Base-by-base conservation (phyloP, 805 yeast species). In the Kuraishia capsulata region DNA sequence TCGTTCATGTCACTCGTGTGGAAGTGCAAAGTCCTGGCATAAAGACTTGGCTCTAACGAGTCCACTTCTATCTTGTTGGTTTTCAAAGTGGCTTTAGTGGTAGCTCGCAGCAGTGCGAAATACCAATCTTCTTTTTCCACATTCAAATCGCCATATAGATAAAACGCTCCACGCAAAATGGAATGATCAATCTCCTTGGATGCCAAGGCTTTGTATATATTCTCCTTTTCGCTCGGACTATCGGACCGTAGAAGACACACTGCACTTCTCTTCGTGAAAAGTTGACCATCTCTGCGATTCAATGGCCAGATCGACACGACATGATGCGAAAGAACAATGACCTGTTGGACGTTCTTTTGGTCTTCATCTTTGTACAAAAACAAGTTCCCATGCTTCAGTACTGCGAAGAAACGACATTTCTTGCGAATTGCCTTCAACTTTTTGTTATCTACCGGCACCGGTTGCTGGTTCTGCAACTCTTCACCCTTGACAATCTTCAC, bases 91-190 rank as follows among this genome's bases (percentile, higher is more conserved):
- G 58, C 61, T 4, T 61, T 58, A 42, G 81, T 82, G 0, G 90
- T 73, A 1, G 94, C 94, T 40, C 80, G 67, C n/a, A 90, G 67
- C 39, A 92, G 64, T 1, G 85, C 78, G 57, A 87, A 88, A 54
- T 90, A 92, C 83, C 96, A 80, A 54, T 90, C 96, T 57, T 92
- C 98, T 51, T 90, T 90, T 35, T 81, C 88, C 40, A 71, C 71
- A 47, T 88, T 86, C 36, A 77, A 70, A 47, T 87, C 95, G 33
- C 81, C 73, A 56, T 87, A 85, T 3, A 90, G 57, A 55, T 72
- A 90, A 49, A 73, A 11, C 17, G 31, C 31, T 13, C 31, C 31
- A 13, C 14, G 49, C 4, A 48, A 41, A 5, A 48, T 37, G 2
- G 50, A 34, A 33, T 62, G 46, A 4, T 52, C 36, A 56, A 9